Base-by-base conservation (phyloP, 768 basidiomycete genomes). In the Pleurotus djamor region DNA sequence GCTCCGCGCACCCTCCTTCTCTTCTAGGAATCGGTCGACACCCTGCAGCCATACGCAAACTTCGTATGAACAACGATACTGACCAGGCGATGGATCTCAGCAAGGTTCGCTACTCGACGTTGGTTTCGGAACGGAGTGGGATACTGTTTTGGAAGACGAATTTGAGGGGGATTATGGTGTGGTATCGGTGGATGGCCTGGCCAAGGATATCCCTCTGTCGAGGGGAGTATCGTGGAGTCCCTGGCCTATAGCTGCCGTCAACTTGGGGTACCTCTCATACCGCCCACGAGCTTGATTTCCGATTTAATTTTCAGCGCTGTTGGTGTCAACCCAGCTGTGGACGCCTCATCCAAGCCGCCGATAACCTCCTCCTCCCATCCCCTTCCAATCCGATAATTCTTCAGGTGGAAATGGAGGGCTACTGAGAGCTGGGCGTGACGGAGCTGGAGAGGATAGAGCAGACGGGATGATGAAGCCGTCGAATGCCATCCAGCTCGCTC, bases 241-340 rank as follows among this genome's bases (percentile, higher is more conserved):
- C 21, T 80, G 72, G 43, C 90, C 89, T 0, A 82, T 78, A 47
- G 90, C 88, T 4, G 79, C 90, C n/a, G 66, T 92, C 36, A 92
- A 93, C 68, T 83, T 86, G 91, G 91, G 0, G 78, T 85, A 0
- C 88, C 91, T 0, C 59, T 80, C 12, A 91, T 92, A 51, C 68
- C 92, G 0, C 81, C 89, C 5, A 83, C 85, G 0, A 71, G 75
- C 4, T 56, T 64, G 2, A 76, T 93, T 16, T 87, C 91, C 13
- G 87, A 93, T 63, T 89, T 78, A 5, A 88, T 92, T n/a, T 93
- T 92, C 60, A 90, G 91, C 6, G 87, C 90, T 4, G 72, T 91
- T 55, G 87, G 85, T 1, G 74, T 92, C 32, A 65, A 69, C 17
- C 87, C 89, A 5, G 80, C 74, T 0, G 58, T 73, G 1, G 86